Evolutionary conservation across 192 early-diverging fungal genomes (phyloP).

Genomic region (Coemansia sp.): DNA sequence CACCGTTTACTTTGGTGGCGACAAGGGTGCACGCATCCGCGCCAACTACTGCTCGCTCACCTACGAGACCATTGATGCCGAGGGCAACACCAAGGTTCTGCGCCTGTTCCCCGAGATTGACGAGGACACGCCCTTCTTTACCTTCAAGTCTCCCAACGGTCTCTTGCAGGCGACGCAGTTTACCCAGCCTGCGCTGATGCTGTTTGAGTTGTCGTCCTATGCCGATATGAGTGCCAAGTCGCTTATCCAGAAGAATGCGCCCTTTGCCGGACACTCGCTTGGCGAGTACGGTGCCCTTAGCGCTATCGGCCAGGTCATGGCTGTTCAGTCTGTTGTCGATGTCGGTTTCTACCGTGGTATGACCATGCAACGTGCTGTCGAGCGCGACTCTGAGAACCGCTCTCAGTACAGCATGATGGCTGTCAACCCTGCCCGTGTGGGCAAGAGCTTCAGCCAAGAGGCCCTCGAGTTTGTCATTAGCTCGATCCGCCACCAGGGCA

Average conservation of each 20-base stretch:
- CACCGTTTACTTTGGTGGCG: slow-evolving; percentile 57
- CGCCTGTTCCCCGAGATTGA: slow-evolving; percentile 89
- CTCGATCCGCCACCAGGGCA: slow-evolving; percentile 72
- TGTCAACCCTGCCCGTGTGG: slow-evolving; percentile 87
- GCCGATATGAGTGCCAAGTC: slow-evolving; percentile 86
- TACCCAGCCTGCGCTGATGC: slow-evolving; percentile 85
- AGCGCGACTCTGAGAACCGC: slow-evolving; percentile 76
- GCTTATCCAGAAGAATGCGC: slow-evolving; percentile 77
- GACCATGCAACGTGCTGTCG: slow-evolving; percentile 96
- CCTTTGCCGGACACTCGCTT: slow-evolving; percentile 93
- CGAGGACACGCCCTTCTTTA: slow-evolving; percentile 74
- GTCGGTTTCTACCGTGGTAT: slow-evolving; percentile 97
- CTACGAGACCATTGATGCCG: slow-evolving; percentile 80
- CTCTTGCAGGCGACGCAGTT: slow-evolving; percentile 93
- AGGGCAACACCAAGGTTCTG: slow-evolving; percentile 69
- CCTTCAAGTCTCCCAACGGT: slow-evolving; percentile 83
- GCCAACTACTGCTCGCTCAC: slow-evolving; percentile 76
- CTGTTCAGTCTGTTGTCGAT: slow-evolving; percentile 81
- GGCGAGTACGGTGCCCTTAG: slow-evolving; percentile 93
- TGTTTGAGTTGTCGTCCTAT: slow-evolving; percentile 90
- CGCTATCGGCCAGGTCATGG: slow-evolving; percentile 81
- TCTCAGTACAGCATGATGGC: slow-evolving; percentile 97
- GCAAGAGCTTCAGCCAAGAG: slow-evolving; percentile 78
- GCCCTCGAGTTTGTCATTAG: slow-evolving; percentile 69
- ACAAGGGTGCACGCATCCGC: slow-evolving; percentile 36